Percentiles rank a stretch among this genome's conserved stretches.
Evolutionary conservation across 345 rosid genomes (phyloP).

Genomic region (Moricandia moricandioides): DNA sequence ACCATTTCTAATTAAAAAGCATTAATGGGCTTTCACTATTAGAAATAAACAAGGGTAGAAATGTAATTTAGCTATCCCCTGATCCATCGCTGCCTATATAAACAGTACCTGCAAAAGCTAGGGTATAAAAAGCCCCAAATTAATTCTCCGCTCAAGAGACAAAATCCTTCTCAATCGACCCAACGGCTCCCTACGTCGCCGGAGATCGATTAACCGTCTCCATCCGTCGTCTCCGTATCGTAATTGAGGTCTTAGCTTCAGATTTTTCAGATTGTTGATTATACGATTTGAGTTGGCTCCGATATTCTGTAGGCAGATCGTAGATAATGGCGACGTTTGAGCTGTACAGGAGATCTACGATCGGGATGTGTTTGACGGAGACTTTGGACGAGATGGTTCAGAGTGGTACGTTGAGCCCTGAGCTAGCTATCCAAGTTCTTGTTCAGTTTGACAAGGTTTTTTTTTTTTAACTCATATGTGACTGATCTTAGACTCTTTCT

Average conservation of each 20-base stretch:
- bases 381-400: constrained; percentile 94
- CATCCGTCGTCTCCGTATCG: neutral
- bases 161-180: constrained; percentile 24
- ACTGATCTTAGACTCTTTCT: neutral
- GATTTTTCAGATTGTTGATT: constrained; percentile 9
- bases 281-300: neutral
- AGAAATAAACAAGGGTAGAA: too few relatives aligned
- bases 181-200: constrained; percentile 42
- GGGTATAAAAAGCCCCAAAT: constrained; percentile 75
- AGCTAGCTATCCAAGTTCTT: constrained; percentile 92
- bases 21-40: too few relatives aligned
- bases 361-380: constrained; percentile 96
- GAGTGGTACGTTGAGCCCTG: constrained; percentile 85
- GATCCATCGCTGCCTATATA: constrained; percentile 57
- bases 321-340: constrained; percentile 84
- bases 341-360: constrained; percentile 90
- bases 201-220: constrained; percentile 28
- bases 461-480: neutral
- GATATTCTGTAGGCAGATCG: constrained; percentile 6
- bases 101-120: constrained; percentile 61
- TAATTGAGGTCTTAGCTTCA: constrained; percentile 3
- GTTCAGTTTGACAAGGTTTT: constrained; percentile 90
- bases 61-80: neutral
- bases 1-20: too few relatives aligned
- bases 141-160: constrained; percentile 49